A percentile compares a stretch with the other conserved stretches of the same genome.
These are phyloP conservation scores for Blastocrithidia nonstop DNA, from an alignment of 208 protist genomes.

Conservation along the genomic window DNA sequence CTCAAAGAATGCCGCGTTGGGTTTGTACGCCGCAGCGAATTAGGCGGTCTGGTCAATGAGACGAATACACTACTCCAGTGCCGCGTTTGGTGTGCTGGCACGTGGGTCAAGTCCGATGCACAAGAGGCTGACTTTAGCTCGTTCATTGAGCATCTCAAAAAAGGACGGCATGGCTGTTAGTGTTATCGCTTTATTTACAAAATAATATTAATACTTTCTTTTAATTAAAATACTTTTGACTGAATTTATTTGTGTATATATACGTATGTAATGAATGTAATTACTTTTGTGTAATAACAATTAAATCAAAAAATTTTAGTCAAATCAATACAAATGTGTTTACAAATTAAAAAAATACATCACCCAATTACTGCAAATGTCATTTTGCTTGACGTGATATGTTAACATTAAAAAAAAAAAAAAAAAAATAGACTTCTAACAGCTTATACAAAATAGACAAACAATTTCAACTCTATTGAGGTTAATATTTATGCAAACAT, in stretches of 20 bases:
- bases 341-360: too few species aligned
- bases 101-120: conserved; percentile 80
- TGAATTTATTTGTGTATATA: not conserved
- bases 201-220: too few species aligned
- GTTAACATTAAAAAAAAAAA: too few species aligned
- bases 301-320: too few species aligned
- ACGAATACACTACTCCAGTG: conserved; percentile 47
- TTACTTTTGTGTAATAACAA: too few species aligned
- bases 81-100: conserved; percentile 32
- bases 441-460: too few species aligned
- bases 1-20: conserved; percentile 84
- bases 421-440: too few species aligned
- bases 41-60: conserved; percentile 66
- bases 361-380: too few species aligned
- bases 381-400: too few species aligned
- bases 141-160: conserved; percentile 73
- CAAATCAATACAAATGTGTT: too few species aligned
- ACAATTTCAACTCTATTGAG: too few species aligned
- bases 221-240: not conserved
- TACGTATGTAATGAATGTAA: not conserved
- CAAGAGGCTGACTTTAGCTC: conserved; percentile 59
- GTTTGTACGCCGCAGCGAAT: conserved; percentile 79
- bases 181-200: conserved; percentile 1
- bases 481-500: too few species aligned
- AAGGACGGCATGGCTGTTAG: conserved; percentile 12